Conservation (phyloP, 139 green algal species). For the Prasinococcaceae sp. region DNA sequence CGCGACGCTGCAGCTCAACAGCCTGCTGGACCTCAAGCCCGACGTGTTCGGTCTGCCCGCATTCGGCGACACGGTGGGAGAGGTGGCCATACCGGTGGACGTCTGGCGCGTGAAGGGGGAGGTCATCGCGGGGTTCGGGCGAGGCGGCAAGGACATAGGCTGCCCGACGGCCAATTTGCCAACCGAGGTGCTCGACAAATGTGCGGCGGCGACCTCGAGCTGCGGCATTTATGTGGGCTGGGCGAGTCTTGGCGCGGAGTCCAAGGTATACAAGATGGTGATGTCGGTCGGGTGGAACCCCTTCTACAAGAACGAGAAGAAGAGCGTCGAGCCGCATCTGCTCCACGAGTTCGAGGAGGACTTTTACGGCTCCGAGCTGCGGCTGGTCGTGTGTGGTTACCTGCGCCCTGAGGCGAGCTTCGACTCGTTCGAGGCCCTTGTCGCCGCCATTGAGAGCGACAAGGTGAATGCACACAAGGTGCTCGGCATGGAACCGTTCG, state of each 20-base stretch:
- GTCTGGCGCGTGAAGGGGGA: slow-evolving; percentile 51
- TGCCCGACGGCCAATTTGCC: background rate
- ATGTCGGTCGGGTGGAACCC: slow-evolving; percentile 80
- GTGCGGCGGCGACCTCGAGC: background rate
- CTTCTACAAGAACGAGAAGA: slow-evolving; percentile 59
- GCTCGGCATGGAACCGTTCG: slow-evolving; percentile 30
- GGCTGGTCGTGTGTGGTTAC: slow-evolving; percentile 59
- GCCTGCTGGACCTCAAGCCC: slow-evolving; percentile 37
- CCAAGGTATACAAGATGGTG: slow-evolving; percentile 38
- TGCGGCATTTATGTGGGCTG: slow-evolving; percentile 74
- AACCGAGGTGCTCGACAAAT: background rate
- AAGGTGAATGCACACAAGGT: slow-evolving; percentile 32
- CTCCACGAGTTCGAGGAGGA: slow-evolving; percentile 60
- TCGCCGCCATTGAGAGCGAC: slow-evolving; percentile 61
- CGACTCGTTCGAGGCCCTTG: slow-evolving; percentile 50
- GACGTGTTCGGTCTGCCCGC: slow-evolving; percentile 41
- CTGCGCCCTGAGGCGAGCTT: slow-evolving; percentile 82
- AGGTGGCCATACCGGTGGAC: too few relatives aligned
- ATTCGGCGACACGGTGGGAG: too few relatives aligned
- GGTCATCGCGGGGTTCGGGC: slow-evolving; percentile 83
- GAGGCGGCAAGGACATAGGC: slow-evolving; percentile 49
- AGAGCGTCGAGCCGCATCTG: slow-evolving; percentile 36
- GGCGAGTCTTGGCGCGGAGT: slow-evolving; percentile 17
- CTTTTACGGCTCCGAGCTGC: slow-evolving; percentile 61
- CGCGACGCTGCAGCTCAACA: background rate